These are phyloP conservation scores for Aegilops bicornis DNA, from an alignment of 176 grass and related monocot species.

Conservation along the genomic window DNA sequence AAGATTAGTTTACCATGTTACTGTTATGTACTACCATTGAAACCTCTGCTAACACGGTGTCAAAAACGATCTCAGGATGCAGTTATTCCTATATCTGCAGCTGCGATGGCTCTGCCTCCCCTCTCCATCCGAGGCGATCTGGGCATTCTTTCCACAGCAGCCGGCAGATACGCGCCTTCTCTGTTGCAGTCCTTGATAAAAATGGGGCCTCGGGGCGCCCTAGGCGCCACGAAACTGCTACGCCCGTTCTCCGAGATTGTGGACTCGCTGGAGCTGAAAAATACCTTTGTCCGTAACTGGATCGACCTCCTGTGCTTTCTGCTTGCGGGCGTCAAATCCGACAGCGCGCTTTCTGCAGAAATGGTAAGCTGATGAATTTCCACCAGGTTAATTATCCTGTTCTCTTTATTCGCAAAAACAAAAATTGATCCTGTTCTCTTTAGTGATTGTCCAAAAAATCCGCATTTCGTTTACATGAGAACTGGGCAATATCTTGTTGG, in stretches of 20 bases:
- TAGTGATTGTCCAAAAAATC: background rate
- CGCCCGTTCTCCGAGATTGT: constrained; percentile 84
- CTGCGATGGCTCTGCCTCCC: constrained; percentile 91
- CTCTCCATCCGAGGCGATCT: constrained; percentile 89
- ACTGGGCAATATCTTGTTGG: too few relatives aligned
- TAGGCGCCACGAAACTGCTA: constrained; percentile 86
- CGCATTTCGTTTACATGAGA: too few relatives aligned
- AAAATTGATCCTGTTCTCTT: background rate
- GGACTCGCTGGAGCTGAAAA: constrained; percentile 77
- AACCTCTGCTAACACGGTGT: constrained; percentile 23
- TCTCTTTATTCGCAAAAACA: background rate
- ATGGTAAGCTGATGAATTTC: constrained; percentile 66
- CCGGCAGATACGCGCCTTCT: constrained; percentile 76
- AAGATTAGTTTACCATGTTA: background rate
- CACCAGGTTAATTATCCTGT: constrained; percentile 4
- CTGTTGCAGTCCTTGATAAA: constrained; percentile 91
- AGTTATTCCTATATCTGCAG: constrained; percentile 85
- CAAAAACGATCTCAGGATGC: constrained; percentile 60
- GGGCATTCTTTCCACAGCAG: constrained; percentile 78
- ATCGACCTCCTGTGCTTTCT: constrained; percentile 93
- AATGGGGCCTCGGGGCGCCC: constrained; percentile 81
- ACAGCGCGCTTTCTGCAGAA: constrained; percentile 89
- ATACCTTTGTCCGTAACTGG: constrained; percentile 89
- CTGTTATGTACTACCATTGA: background rate
- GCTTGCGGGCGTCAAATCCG: constrained; percentile 92